phyloP scores from a whole-genome alignment of 768 basidiomycete species.

The Megacollybia marginata region DNA sequence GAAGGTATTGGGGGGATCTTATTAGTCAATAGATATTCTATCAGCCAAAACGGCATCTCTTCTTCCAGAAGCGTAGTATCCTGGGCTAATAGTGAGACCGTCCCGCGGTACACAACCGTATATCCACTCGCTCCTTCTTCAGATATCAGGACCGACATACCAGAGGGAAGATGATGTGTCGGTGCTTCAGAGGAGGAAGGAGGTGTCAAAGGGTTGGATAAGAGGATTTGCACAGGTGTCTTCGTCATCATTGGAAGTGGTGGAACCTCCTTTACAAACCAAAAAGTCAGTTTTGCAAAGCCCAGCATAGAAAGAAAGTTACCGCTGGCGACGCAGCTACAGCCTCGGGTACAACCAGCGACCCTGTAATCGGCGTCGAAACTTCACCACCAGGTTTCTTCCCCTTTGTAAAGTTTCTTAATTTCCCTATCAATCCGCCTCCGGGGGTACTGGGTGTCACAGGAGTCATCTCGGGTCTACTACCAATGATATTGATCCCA shows the following conservation, averaged over 20 bases:
- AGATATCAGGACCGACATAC: slow-evolving; percentile 66
- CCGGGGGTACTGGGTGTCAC: slow-evolving; percentile 16
- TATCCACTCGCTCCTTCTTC: slow-evolving; percentile 76
- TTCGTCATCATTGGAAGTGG: slow-evolving; percentile 18
- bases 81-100: slow-evolving; percentile 45
- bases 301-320: too few relatives aligned
- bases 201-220: slow-evolving; percentile 52
- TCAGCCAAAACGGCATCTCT: slow-evolving; percentile 79
- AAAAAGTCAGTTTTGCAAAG: too few relatives aligned
- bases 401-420: neutral
- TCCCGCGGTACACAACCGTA: slow-evolving; percentile 70
- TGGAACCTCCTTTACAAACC: neutral
- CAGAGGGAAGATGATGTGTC: slow-evolving; percentile 44
- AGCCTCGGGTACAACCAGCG: too few relatives aligned
- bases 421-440: neutral
- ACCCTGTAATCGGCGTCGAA: slow-evolving; percentile 2
- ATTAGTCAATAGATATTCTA: slow-evolving; percentile 78
- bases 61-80: slow-evolving; percentile 54
- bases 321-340: too few relatives aligned
- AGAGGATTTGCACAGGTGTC: slow-evolving; percentile 46
- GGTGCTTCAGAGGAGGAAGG: slow-evolving; percentile 73
- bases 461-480: slow-evolving; percentile 23
- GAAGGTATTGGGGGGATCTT: slow-evolving; percentile 43
- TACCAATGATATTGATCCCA: slow-evolving; percentile 3
- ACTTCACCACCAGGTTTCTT: slow-evolving; percentile 29